phyloP scores from a whole-genome alignment of 345 rosid genomes.

The Eucalyptus grandis region DNA sequence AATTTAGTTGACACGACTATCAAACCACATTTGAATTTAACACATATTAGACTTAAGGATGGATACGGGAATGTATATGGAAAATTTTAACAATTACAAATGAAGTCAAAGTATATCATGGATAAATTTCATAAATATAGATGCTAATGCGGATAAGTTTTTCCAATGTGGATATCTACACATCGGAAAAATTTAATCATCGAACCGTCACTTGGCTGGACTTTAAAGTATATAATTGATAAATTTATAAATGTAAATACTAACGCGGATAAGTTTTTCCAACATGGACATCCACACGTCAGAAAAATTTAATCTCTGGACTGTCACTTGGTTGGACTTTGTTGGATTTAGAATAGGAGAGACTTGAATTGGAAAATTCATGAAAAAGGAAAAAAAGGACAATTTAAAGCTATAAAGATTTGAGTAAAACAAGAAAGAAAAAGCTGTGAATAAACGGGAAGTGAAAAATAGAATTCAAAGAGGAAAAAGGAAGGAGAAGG shows the following conservation, averaged over 20 bases:
- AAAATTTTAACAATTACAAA: background rate
- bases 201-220: rapidly evolving
- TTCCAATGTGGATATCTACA: rapidly evolving
- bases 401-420: background rate
- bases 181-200: background rate
- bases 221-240: background rate
- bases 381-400: background rate
- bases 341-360: background rate
- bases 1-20: background rate
- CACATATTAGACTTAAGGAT: background rate
- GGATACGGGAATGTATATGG: background rate
- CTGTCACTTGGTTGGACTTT: background rate
- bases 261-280: rapidly evolving
- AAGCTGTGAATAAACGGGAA: background rate
- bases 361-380: background rate
- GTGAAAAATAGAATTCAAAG: background rate
- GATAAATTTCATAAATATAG: background rate
- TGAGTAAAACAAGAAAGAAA: background rate
- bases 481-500: background rate
- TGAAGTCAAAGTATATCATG: rapidly evolving
- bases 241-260: rapidly evolving
- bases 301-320: background rate
- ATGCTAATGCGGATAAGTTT: rapidly evolving
- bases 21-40: background rate
- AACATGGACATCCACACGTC: rapidly evolving